phyloP scores from a whole-genome alignment of 2,329 filamentous ascomycete species.

The Domatiomyces globalis region DNA sequence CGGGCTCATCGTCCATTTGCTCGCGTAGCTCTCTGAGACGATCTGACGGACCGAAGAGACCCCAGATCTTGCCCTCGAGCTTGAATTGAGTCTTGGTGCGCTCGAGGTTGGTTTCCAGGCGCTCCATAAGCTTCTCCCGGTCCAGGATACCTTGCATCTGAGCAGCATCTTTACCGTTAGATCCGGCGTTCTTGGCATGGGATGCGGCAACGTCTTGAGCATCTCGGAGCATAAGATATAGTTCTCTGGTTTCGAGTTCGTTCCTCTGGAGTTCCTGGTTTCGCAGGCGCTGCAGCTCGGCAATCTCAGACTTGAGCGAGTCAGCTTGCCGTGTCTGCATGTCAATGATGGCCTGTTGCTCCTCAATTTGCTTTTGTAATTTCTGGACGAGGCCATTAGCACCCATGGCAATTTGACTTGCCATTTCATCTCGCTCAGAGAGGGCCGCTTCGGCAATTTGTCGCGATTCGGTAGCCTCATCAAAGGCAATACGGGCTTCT shows the following conservation, averaged over 20 bases:
- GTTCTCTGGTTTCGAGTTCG: slow-evolving; percentile 85
- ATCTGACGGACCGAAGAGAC: slow-evolving; percentile 77
- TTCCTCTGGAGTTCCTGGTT: slow-evolving; percentile 87
- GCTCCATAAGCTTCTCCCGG: slow-evolving; percentile 80
- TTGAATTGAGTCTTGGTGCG: slow-evolving; percentile 96
- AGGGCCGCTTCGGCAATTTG: slow-evolving; percentile 93
- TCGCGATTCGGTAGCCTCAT: slow-evolving; percentile 78
- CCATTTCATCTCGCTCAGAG: slow-evolving; percentile 92
- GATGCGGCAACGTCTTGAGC: slow-evolving; percentile 92
- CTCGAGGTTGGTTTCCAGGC: slow-evolving; percentile 88
- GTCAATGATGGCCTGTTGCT: slow-evolving; percentile 81
- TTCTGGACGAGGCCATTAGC: slow-evolving; percentile 89
- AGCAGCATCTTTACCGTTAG: slow-evolving; percentile 50
- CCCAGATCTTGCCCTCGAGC: slow-evolving; percentile 84
- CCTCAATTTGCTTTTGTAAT: slow-evolving; percentile 83
- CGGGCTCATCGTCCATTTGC: slow-evolving; percentile 66
- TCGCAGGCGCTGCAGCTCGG: slow-evolving; percentile 69
- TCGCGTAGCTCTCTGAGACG: slow-evolving; percentile 81
- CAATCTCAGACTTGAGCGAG: slow-evolving; percentile 74
- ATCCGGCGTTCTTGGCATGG: slow-evolving; percentile 51
- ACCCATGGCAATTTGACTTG: slow-evolving; percentile 70
- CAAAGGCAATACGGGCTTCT: slow-evolving; percentile 78
- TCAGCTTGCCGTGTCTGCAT: slow-evolving; percentile 77
- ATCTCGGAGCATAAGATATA: slow-evolving; percentile 96
- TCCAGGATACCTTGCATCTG: slow-evolving; percentile 88